Base-by-base conservation (phyloP, 345 rosid species). In the Noccaea caerulescens region DNA sequence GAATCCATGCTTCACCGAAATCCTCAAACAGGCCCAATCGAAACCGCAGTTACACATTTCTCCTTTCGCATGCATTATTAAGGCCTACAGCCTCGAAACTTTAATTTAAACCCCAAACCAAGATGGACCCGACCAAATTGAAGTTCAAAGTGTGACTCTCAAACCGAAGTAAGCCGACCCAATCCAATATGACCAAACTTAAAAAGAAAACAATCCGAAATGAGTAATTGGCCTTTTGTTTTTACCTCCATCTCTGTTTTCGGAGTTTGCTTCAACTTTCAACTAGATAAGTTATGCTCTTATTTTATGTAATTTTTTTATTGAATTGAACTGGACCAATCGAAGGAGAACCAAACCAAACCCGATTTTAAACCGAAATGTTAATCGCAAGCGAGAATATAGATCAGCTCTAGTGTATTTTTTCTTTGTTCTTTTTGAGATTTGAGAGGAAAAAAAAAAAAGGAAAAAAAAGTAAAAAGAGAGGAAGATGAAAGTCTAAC, bases 401-500 rank as follows among this genome's bases (percentile, higher is more conserved):
- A 25, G 18, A 27, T 25, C 9, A 41, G n/a, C 10, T 47, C 13
- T 58, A 58, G 30, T 42, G 50, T 75, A 27, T 6, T 38, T 46
- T 38, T 20, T 12, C 12, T 38, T 52, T 43, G 10, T 73, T 58
- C 45, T 13, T 74, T 58, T 18, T 51, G 13, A 51, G 63, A 32
- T 37, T 44, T 56, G 66, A 49, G 37, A 20, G 23, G 23, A 1
- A 1, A 1, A 20, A 20, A 18, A 20, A 20, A 20, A 20, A 1
- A 1, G 32, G 37, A 14, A 23, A 52, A 46, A 11, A 25, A 63
- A 7, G 58, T 54, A 63, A 36, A 72, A 63, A 72, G 44, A 36
- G 18, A 57, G 51, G 52, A 25, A 72, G 13, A 38, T 41, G 46
- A 70, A 76, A 76, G 46, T 76, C 33, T 55, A 76, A 63, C 61